phyloP scores from a whole-genome alignment of 2,329 filamentous ascomycete genomes.

The Calonectria pteridis region DNA sequence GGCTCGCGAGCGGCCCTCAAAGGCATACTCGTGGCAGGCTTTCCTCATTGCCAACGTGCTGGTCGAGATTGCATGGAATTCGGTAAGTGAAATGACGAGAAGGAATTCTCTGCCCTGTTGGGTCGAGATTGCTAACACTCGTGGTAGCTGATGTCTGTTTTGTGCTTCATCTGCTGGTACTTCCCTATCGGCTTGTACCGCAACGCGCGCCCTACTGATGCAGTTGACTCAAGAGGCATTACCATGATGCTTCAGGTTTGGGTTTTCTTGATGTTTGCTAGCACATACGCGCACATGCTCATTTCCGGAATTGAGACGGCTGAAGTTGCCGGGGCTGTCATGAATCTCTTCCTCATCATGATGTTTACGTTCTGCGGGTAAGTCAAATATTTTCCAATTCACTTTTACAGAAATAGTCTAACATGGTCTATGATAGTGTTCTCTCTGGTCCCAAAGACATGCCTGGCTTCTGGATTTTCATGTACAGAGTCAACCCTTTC shows the following conservation, averaged over 20 bases:
- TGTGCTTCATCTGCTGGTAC: slow-evolving; percentile 76
- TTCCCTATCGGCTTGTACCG: slow-evolving; percentile 74
- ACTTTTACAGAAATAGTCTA: neutral
- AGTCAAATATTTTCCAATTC: slow-evolving; percentile 45
- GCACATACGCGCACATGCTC: slow-evolving; percentile 74
- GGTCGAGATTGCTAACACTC: slow-evolving; percentile 1
- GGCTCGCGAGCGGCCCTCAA: slow-evolving; percentile 74
- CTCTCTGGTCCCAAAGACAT: slow-evolving; percentile 70
- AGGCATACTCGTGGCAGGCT: slow-evolving; percentile 76
- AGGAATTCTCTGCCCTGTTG: fast-evolving
- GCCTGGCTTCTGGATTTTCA: slow-evolving; percentile 83
- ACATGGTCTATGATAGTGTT: slow-evolving; percentile 58
- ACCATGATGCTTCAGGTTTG: slow-evolving; percentile 74
- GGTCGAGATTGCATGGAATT: slow-evolving; percentile 77
- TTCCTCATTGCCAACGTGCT: slow-evolving; percentile 72
- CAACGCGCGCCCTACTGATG: slow-evolving; percentile 66
- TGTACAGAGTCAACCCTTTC: slow-evolving; percentile 80
- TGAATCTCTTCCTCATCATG: slow-evolving; percentile 73
- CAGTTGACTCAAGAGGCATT: slow-evolving; percentile 62
- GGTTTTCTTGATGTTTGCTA: slow-evolving; percentile 74
- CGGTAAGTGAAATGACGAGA: slow-evolving; percentile 56
- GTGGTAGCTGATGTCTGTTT: slow-evolving; percentile 51
- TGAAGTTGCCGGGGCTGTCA: slow-evolving; percentile 73
- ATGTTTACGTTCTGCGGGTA: slow-evolving; percentile 75
- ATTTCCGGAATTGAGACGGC: slow-evolving; percentile 73